These are phyloP conservation scores for Talaromyces rugulosus DNA, from an alignment of 2,329 filamentous ascomycete species.

Conservation along the genomic window DNA sequence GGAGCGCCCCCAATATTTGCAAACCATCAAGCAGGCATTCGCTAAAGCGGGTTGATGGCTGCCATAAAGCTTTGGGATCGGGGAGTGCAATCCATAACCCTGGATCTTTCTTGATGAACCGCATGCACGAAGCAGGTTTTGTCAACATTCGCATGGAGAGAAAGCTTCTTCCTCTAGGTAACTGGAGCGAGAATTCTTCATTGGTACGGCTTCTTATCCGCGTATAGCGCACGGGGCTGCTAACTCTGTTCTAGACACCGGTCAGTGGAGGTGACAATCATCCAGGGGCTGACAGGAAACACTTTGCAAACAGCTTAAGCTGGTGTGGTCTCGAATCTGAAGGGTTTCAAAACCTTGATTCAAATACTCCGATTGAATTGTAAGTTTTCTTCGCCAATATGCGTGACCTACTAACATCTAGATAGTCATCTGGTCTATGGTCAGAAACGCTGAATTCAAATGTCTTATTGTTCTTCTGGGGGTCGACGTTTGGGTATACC, in stretches of 20 bases:
- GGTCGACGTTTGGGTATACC: neutral
- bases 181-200: neutral
- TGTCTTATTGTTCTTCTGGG: neutral
- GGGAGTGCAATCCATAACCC: neutral
- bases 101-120: conserved; percentile 4
- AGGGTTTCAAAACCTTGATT: neutral
- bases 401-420: neutral
- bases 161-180: neutral
- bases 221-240: too few species aligned
- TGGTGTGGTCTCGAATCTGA: neutral
- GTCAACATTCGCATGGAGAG: conserved; percentile 8
- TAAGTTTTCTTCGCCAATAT: neutral
- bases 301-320: neutral
- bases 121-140: conserved; percentile 12
- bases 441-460: conserved; percentile 4
- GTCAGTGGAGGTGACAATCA: neutral
- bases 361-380: neutral
- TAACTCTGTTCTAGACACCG: neutral
- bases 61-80: neutral
- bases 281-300: neutral
- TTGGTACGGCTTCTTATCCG: neutral
- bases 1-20: neutral
- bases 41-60: conserved; percentile 16
- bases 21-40: neutral
- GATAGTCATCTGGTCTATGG: conserved; percentile 14